phyloP scores from a whole-genome alignment of 2,329 filamentous ascomycete species.

The Talaromyces albobiverticillius region DNA sequence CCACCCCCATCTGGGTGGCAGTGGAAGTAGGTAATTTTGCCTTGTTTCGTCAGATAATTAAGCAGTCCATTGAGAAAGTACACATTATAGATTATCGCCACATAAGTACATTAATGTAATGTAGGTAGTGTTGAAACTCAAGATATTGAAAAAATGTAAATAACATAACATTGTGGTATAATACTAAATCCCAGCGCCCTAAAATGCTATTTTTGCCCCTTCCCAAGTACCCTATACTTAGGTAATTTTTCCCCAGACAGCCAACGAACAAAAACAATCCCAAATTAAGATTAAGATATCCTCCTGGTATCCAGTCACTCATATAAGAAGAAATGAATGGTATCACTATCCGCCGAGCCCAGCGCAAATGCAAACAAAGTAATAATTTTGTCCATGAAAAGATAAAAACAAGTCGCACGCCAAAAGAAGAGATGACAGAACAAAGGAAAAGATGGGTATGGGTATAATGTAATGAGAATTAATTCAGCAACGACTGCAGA shows the following conservation, averaged over 20 bases:
- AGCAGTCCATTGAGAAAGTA: no score
- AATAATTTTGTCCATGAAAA: neutral
- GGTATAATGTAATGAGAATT: constrained; percentile 14
- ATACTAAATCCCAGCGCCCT: neutral
- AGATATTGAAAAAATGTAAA: no score
- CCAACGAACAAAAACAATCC: neutral
- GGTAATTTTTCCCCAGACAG: neutral
- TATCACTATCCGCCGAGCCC: constrained; percentile 1
- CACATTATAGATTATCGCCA: no score
- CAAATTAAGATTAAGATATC: constrained; percentile 3
- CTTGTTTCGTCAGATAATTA: no score
- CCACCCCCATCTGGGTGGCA: no score
- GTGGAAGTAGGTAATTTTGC: no score
- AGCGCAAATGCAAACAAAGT: neutral
- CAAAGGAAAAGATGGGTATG: neutral
- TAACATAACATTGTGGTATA: constrained; percentile 8
- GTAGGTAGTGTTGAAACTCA: no score
- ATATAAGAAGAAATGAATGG: no score
- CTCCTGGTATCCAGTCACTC: constrained; percentile 1
- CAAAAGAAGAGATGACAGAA: neutral
- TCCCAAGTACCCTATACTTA: neutral
- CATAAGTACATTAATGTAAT: no score
- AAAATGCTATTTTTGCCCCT: constrained; percentile 5
- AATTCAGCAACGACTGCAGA: constrained; percentile 37
- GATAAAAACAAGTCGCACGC: neutral